These are phyloP conservation scores for Eutrema yunnanense DNA, from an alignment of 345 rosid species.

Conservation along the genomic window DNA sequence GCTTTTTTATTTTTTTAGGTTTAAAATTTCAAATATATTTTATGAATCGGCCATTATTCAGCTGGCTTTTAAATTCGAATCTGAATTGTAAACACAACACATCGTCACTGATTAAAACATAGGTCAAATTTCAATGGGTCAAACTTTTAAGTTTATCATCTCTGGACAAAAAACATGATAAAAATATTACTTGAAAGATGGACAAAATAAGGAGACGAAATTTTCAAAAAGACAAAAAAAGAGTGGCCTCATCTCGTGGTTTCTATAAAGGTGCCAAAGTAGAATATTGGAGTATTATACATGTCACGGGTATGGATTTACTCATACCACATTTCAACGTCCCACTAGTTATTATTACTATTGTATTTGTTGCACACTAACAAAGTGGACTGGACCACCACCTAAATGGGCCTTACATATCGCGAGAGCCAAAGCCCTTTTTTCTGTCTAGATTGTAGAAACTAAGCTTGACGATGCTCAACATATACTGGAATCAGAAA, in stretches of 20 bases:
- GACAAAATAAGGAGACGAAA: background rate
- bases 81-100: background rate
- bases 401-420: constrained; percentile 7
- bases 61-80: background rate
- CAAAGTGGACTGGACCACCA: constrained; percentile 15
- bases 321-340: constrained; percentile 14
- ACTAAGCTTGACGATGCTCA: background rate
- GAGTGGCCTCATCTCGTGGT: constrained; percentile 27
- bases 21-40: background rate
- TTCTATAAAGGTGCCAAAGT: constrained; percentile 20
- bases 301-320: constrained; percentile 26
- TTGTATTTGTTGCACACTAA: background rate
- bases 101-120: background rate
- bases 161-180: background rate
- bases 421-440: background rate
- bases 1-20: background rate
- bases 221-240: background rate
- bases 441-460: background rate
- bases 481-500: background rate
- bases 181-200: background rate
- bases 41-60: too few species aligned
- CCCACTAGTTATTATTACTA: background rate
- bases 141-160: background rate
- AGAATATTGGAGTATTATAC: constrained; percentile 28
- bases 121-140: background rate